Evolutionary conservation across 1,284 basidiomycete species (phyloP).

Genomic region (Microbotryum scabiosae): DNA sequence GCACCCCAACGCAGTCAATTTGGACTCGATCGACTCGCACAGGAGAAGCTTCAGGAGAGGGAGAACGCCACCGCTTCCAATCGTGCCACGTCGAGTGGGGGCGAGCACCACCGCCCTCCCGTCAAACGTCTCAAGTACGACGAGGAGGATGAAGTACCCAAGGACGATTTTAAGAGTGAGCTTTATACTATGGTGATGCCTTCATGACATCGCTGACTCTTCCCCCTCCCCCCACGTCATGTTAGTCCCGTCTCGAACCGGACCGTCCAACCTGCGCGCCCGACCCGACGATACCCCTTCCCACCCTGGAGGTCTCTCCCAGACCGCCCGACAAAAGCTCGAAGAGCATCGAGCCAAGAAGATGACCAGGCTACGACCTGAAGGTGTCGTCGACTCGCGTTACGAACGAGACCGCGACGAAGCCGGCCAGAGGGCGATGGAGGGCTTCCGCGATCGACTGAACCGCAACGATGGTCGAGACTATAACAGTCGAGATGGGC

Average conservation of each 20-base stretch:
- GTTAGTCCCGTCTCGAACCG: constrained; percentile 23
- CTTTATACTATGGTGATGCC: background rate
- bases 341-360: constrained; percentile 58
- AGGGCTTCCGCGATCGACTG: constrained; percentile 34
- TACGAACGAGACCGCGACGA: constrained; percentile 23
- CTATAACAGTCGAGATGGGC: background rate
- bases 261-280: constrained; percentile 51
- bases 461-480: constrained; percentile 30
- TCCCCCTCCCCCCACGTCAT: background rate
- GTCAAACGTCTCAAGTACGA: constrained; percentile 60
- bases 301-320: constrained; percentile 79
- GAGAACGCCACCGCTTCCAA: constrained; percentile 7
- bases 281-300: constrained; percentile 84
- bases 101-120: constrained; percentile 45
- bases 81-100: constrained; percentile 10
- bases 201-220: background rate
- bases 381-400: constrained; percentile 23
- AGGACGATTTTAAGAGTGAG: constrained; percentile 71
- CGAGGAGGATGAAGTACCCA: constrained; percentile 45
- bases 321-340: constrained; percentile 57
- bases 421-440: constrained; percentile 21
- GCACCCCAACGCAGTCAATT: constrained; percentile 66
- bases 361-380: constrained; percentile 2
- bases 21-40: constrained; percentile 76
- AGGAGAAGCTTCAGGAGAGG: constrained; percentile 61